A percentile compares a stretch with the other conserved stretches of the same genome.
phyloP scores from a whole-genome alignment of 1,284 basidiomycete genomes.

The Phellinidium pouzarii region DNA sequence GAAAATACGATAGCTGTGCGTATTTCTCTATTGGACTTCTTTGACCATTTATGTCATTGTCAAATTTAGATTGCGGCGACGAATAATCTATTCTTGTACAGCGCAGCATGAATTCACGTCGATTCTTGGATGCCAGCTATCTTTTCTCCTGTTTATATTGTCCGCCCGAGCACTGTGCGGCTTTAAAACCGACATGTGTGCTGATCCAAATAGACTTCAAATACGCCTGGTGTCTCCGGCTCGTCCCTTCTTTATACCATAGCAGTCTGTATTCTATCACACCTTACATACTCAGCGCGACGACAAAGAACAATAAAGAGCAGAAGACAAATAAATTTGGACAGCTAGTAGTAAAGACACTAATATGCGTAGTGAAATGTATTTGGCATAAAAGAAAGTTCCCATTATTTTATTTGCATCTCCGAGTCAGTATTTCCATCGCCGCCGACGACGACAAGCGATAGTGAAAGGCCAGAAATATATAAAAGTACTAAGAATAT shows the following conservation, averaged over 20 bases:
- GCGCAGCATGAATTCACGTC: constrained; percentile 56
- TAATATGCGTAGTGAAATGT: constrained; percentile 10
- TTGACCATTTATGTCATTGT: constrained; percentile 16
- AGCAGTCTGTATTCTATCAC: constrained; percentile 18
- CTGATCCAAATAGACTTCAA: constrained; percentile 7
- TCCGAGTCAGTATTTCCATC: no score
- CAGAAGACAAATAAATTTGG: constrained; percentile 12
- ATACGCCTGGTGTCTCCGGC: constrained; percentile 1
- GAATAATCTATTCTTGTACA: constrained; percentile 88
- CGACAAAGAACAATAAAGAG: constrained; percentile 3
- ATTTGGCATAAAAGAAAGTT: constrained; percentile 1
- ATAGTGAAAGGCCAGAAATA: no score
- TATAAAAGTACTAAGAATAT: no score
- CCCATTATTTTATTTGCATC: neutral
- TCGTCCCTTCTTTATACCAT: constrained; percentile 13
- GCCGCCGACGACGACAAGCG: no score
- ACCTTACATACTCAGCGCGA: constrained; percentile 9
- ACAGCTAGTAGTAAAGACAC: constrained; percentile 17
- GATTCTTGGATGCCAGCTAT: constrained; percentile 6
- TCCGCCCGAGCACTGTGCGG: neutral
- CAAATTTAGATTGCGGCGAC: constrained; percentile 80
- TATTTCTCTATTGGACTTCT: constrained; percentile 20
- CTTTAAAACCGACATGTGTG: constrained; percentile 6
- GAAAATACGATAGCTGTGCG: constrained; percentile 96
- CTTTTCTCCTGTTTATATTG: constrained; percentile 4